Base-by-base conservation (phyloP, 768 basidiomycete genomes). In the Termitomyces sp. region DNA sequence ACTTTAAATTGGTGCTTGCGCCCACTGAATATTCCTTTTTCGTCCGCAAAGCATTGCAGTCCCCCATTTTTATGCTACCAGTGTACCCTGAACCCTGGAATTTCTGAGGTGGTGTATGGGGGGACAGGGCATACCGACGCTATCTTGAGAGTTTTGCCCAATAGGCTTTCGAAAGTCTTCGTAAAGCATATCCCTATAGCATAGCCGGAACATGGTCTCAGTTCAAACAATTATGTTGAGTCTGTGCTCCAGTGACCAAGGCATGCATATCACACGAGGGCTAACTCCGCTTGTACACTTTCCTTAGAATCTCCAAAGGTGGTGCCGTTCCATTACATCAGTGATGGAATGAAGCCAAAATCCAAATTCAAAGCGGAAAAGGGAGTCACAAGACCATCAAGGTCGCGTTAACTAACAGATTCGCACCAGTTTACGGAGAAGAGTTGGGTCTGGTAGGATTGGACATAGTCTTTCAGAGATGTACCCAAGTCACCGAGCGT, bases 401-500 rank as follows among this genome's bases (percentile, higher is more conserved):
- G 46, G 22, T 13, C 44, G 22, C 15, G 5, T 6, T 39, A 4
- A 0, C 15, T 24, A 24, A 0, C 45, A 15, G 2, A 4, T 27
- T 18, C 2, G 16, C 27, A 16, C 46, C 27, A 47, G 46, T 8
- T 42, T 41, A 41, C 18, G 9, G n/a, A 42, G n/a, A 20, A 11
- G n/a, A 42, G 9, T 20, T 42, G 85, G 18, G 85, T 84, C 69
- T 93, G 91, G 73, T 98, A 98, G n/a, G 93, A 89, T 67, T 93
- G 89, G 4, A 99, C 97, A 70, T 98, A 98, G 58, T 88, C 81
- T 68, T 93, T 93, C 48, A 99, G 81, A 24, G 90, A 86, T 20
- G 91, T 89, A 6, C 97, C 97, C 51, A 99, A 83, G 71, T 98
- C 97, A 31, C 97, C 97, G 66, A 99, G 98, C 30, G 96, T 98